Evolutionary conservation across 805 yeast species (phyloP).

Genomic region (Scheffersomyces amazonensis): DNA sequence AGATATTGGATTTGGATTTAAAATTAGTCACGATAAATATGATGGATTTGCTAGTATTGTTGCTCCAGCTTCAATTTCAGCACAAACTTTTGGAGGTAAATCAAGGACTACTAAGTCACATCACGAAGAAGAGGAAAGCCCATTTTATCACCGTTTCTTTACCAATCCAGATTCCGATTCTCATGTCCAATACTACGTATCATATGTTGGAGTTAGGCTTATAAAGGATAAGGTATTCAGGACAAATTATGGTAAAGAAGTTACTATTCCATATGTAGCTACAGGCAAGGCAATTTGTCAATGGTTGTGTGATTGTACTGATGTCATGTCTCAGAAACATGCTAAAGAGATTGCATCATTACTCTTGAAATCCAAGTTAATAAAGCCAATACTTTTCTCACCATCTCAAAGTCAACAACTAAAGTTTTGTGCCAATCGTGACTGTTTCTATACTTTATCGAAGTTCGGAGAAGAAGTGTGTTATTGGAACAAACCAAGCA

Average conservation of each 20-base stretch:
- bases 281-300: slow-evolving; percentile 79
- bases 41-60: not conserved
- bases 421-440: slow-evolving; percentile 25
- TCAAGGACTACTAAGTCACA: not conserved
- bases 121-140: slow-evolving; percentile 40
- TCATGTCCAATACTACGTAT: slow-evolving; percentile 73
- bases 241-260: slow-evolving; percentile 10
- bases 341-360: slow-evolving; percentile 52
- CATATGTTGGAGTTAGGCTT: slow-evolving; percentile 62
- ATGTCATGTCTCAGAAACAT: slow-evolving; percentile 50
- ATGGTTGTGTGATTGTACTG: slow-evolving; percentile 91
- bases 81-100: not conserved
- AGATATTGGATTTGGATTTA: not conserved
- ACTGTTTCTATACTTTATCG: slow-evolving; percentile 43
- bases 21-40: not conserved
- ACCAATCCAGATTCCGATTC: slow-evolving; percentile 88
- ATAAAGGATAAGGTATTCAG: slow-evolving; percentile 42
- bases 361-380: slow-evolving; percentile 45
- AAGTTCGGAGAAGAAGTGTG: slow-evolving; percentile 34
- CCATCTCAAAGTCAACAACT: slow-evolving; percentile 29
- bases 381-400: slow-evolving; percentile 39
- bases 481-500: slow-evolving; percentile 17
- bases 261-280: slow-evolving; percentile 44
- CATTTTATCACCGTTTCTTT: slow-evolving; percentile 73
- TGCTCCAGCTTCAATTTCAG: not conserved